Percentiles rank a stretch among this genome's conserved stretches.
These are phyloP conservation scores for Yamadazyma sp. DNA, from an alignment of 805 yeast species.

Conservation along the genomic window DNA sequence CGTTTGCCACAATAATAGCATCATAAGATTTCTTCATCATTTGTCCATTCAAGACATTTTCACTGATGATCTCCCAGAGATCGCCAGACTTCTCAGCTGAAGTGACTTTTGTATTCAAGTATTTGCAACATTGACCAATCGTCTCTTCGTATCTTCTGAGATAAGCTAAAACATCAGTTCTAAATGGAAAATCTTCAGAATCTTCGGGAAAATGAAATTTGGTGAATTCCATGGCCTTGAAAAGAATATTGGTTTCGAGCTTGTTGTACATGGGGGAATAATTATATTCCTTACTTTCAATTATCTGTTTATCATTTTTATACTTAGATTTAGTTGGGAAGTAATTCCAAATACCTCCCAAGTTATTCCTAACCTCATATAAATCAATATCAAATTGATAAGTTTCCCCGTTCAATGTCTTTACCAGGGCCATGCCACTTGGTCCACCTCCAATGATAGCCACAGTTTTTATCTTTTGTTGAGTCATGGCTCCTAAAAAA, in stretches of 20 bases:
- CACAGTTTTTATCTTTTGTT: slow-evolving; percentile 35
- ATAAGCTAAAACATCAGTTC: slow-evolving; percentile 61
- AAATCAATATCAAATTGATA: slow-evolving; percentile 47
- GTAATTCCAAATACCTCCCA: slow-evolving; percentile 78
- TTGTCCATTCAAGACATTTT: slow-evolving; percentile 5
- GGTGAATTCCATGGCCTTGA: slow-evolving; percentile 58
- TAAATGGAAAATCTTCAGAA: slow-evolving; percentile 45
- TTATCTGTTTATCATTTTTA: slow-evolving; percentile 5
- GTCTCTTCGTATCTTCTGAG: slow-evolving; percentile 48
- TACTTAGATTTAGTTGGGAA: slow-evolving; percentile 2
- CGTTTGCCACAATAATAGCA: slow-evolving; percentile 37
- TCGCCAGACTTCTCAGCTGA: slow-evolving; percentile 7
- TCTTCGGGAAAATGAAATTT: background rate
- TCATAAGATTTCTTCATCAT: slow-evolving; percentile 22
- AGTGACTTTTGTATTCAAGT: slow-evolving; percentile 15
- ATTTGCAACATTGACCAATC: slow-evolving; percentile 11
- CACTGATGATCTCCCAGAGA: slow-evolving; percentile 12
- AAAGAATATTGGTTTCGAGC: slow-evolving; percentile 68
- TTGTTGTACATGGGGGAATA: slow-evolving; percentile 55
- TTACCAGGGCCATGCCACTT: slow-evolving; percentile 62
- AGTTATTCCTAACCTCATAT: slow-evolving; percentile 53
- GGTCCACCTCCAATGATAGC: slow-evolving; percentile 82
- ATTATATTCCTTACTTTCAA: slow-evolving; percentile 14
- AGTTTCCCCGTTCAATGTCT: slow-evolving; percentile 55
- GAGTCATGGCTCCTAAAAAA: too few species aligned